Percentiles rank a stretch among this genome's conserved stretches.
phyloP scores from a whole-genome alignment of 371 early-diverging fungal genomes.

The Apophysomyces trapeziformis region DNA sequence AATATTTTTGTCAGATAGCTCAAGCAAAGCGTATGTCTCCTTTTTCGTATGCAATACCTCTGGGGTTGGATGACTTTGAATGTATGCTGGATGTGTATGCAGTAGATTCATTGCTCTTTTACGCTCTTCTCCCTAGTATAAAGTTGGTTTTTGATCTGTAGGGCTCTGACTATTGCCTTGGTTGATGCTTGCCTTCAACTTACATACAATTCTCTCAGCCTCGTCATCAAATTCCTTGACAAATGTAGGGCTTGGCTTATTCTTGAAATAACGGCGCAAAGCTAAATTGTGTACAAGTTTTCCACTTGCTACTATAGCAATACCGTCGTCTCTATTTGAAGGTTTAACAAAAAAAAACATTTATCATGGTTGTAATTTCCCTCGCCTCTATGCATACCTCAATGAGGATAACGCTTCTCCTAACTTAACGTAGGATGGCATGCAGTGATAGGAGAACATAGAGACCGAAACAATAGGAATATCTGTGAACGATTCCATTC shows the following conservation, averaged over 20 bases:
- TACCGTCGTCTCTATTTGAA: constrained; percentile 46
- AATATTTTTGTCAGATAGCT: not conserved
- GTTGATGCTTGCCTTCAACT: constrained; percentile 9
- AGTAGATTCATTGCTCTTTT: constrained; percentile 21
- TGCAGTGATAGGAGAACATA: constrained; percentile 33
- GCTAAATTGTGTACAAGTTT: constrained; percentile 64
- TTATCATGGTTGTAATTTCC: too few species aligned
- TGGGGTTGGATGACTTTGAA: constrained; percentile 43
- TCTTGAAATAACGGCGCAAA: constrained; percentile 35
- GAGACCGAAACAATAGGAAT: constrained; percentile 66
- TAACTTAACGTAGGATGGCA: constrained; percentile 28
- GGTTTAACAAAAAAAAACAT: too few species aligned
- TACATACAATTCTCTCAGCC: constrained; percentile 22
- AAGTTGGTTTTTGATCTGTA: not conserved
- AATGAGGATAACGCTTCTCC: constrained; percentile 39
- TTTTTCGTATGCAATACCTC: constrained; percentile 20
- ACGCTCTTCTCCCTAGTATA: constrained; percentile 28
- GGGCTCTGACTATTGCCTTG: not conserved
- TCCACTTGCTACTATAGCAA: constrained; percentile 65
- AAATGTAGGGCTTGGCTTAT: constrained; percentile 30
- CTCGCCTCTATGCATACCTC: constrained; percentile 22
- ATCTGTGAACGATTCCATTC: constrained; percentile 50
- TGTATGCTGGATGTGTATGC: constrained; percentile 26
- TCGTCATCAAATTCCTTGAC: constrained; percentile 32
- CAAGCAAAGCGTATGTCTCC: not conserved